A percentile compares a stretch with the other conserved stretches of the same genome.
Evolutionary conservation across 1,139 yeast genomes (phyloP).

Genomic region (Nakaseomyces bracarensis): DNA sequence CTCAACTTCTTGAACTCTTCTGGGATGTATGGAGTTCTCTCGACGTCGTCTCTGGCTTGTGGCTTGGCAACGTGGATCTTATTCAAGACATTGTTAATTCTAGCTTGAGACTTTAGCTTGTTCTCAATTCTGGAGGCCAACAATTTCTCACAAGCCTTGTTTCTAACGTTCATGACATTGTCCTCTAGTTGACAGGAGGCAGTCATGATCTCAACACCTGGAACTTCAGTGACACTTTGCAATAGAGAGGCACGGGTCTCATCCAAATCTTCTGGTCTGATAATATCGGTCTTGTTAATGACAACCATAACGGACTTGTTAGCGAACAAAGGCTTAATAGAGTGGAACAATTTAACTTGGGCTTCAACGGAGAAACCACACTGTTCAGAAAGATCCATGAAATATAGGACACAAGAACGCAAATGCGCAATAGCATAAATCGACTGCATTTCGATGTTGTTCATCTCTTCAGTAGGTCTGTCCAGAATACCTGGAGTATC

Average conservation of each 20-base stretch:
- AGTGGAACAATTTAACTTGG: conserved; percentile 92
- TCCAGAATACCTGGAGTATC: conserved; percentile 99
- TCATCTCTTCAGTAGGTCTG: conserved; percentile 99
- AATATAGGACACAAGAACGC: conserved; percentile 90
- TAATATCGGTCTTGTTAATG: conserved; percentile 88
- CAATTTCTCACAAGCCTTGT: conserved; percentile 93
- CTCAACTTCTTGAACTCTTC: conserved; percentile 51
- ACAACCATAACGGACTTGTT: conserved; percentile 95
- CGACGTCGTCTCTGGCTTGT: conserved; percentile 74
- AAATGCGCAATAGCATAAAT: conserved; percentile 97
- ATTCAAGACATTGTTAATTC: conserved; percentile 82
- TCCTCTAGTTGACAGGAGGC: conserved; percentile 93
- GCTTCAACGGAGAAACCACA: conserved; percentile 98
- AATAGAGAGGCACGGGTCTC: conserved; percentile 67
- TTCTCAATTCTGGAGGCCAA: conserved; percentile 94
- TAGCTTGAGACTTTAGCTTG: conserved; percentile 86
- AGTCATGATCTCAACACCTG: conserved; percentile 87
- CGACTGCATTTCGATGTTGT: conserved; percentile 98
- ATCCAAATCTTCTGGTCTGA: conserved; percentile 74
- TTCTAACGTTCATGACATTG: conserved; percentile 91
- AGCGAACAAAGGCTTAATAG: conserved; percentile 93
- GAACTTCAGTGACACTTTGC: conserved; percentile 49
- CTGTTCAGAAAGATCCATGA: conserved; percentile 97
- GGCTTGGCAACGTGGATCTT: conserved; percentile 94
- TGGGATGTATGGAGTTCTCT: conserved; percentile 75